These are phyloP conservation scores for Lunularia cruciata DNA, from an alignment of 225 moss, liverwort and hornwort species.

Conservation along the genomic window DNA sequence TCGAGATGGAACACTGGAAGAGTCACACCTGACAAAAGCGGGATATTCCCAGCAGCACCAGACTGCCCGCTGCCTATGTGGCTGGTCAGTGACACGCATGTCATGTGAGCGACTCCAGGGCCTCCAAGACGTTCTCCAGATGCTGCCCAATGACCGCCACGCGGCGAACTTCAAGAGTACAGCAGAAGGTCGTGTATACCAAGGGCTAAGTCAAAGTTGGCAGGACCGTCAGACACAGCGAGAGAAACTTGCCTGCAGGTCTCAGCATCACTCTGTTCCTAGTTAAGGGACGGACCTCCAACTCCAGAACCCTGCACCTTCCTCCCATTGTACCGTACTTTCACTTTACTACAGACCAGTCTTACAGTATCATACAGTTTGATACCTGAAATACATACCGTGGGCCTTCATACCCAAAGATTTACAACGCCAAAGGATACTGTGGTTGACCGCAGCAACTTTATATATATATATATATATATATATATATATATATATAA, in stretches of 20 bases:
- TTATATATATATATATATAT: too few species aligned
- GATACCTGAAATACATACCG: not conserved
- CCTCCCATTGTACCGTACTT: not conserved
- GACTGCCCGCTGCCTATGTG: not conserved
- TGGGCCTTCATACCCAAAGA: not conserved
- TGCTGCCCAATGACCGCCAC: not conserved
- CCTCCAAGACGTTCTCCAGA: not conserved
- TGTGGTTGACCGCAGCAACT: too few species aligned
- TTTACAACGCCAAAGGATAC: too few species aligned
- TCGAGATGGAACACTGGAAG: too few species aligned
- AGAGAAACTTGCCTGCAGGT: slow-evolving; percentile 18
- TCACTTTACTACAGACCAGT: not conserved
- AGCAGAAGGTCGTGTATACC: not conserved
- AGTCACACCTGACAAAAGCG: too few species aligned
- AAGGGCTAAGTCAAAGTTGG: slow-evolving; percentile 14
- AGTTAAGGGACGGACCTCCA: not conserved
- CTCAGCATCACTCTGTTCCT: not conserved
- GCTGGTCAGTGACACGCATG: slow-evolving; percentile 15
- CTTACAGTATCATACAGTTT: slow-evolving; percentile 4
- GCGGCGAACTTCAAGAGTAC: not conserved
- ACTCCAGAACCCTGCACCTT: not conserved
- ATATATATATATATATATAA: too few species aligned
- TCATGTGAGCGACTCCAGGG: slow-evolving; percentile 6
- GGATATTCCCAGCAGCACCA: not conserved
- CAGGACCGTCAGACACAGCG: slow-evolving; percentile 3